A percentile compares a stretch with the other conserved stretches of the same genome.
Evolutionary conservation across 1,139 yeast genomes (phyloP).

Genomic region (Taphrina communis): DNA sequence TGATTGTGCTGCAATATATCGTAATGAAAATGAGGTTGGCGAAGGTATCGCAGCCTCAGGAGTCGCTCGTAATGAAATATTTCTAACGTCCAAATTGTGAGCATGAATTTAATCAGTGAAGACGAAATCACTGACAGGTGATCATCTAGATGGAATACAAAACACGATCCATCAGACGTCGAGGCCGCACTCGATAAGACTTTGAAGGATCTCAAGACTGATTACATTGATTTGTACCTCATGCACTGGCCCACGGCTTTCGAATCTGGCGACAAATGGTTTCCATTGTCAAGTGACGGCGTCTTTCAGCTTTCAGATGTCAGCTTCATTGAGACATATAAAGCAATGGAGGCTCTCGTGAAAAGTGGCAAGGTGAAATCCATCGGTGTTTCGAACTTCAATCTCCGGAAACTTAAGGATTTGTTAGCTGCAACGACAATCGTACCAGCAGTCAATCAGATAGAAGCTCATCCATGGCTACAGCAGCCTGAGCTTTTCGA

Average conservation of each 20-base stretch:
- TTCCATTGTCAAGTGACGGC: constrained; percentile 58
- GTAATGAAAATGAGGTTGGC: constrained; percentile 61
- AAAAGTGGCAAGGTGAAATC: constrained; percentile 66
- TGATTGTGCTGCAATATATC: constrained; percentile 45
- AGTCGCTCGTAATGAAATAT: constrained; percentile 71
- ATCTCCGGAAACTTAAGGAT: constrained; percentile 60
- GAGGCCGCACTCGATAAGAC: constrained; percentile 66
- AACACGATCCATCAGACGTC: background rate
- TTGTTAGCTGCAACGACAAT: constrained; percentile 61
- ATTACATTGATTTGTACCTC: constrained; percentile 80
- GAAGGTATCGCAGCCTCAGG: constrained; percentile 63
- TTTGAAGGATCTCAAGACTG: constrained; percentile 69
- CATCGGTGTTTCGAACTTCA: constrained; percentile 81
- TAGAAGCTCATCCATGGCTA: constrained; percentile 75
- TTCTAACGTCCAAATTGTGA: constrained; percentile 73
- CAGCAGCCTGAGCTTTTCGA: constrained; percentile 70
- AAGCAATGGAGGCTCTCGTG: constrained; percentile 65
- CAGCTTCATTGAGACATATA: constrained; percentile 69
- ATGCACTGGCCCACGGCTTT: constrained; percentile 85
- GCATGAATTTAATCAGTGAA: background rate
- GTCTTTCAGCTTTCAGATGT: constrained; percentile 16
- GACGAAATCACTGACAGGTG: too few relatives aligned
- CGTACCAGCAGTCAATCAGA: constrained; percentile 74
- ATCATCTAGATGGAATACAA: constrained; percentile 1
- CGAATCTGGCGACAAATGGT: constrained; percentile 54